Evolutionary conservation across 208 protist species (phyloP).

Genomic region (Leishmania braziliensis): DNA sequence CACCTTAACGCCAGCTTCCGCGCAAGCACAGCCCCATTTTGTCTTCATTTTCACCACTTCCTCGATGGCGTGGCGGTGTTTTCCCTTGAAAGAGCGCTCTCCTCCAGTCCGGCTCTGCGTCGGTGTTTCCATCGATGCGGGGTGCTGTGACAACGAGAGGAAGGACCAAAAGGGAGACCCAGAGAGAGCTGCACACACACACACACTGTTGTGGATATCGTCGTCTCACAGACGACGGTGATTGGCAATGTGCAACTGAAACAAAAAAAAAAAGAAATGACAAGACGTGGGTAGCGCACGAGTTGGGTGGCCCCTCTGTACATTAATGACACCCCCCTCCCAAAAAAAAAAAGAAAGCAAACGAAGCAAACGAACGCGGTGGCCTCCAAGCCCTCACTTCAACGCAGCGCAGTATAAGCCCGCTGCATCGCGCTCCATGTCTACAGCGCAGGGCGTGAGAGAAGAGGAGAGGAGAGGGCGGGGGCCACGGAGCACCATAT

Average conservation of each 20-base stretch:
- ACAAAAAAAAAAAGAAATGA: not conserved
- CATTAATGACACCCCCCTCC: not conserved
- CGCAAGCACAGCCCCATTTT: not conserved
- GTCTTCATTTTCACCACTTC: no score
- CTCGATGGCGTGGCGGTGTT: not conserved
- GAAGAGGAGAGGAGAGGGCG: not conserved
- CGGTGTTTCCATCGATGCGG: not conserved
- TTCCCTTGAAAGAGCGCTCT: not conserved
- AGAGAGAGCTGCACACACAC: not conserved
- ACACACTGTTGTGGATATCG: no score
- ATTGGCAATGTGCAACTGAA: not conserved
- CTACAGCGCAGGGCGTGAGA: not conserved
- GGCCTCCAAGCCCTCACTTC: not conserved
- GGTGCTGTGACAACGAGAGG: no score
- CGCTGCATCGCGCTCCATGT: not conserved
- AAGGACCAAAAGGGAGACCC: no score
- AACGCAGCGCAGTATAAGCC: not conserved
- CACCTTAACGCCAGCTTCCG: not conserved
- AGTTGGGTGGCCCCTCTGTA: not conserved
- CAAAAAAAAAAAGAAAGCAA: conserved; percentile 18
- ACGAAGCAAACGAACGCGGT: conserved; percentile 3
- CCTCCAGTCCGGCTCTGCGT: no score
- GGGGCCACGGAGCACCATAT: not conserved
- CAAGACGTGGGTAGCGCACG: not conserved
- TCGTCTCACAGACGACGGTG: not conserved